phyloP scores from a whole-genome alignment of 2,329 filamentous ascomycete species.

The Didymosphaeria variabile region DNA sequence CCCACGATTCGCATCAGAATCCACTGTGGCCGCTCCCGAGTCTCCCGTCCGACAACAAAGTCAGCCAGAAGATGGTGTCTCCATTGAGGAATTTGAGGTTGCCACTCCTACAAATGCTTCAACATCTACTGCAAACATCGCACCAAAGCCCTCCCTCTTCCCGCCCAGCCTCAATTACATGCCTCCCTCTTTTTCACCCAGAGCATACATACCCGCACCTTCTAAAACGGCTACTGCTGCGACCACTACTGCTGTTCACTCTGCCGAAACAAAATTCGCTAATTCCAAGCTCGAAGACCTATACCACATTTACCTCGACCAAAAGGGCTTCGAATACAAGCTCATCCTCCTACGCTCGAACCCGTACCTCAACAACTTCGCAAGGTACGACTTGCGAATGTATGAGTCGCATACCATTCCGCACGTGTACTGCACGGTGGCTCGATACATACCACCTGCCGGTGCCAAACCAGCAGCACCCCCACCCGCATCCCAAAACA shows the following conservation, averaged over 20 bases:
- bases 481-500: background rate
- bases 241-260: conserved; percentile 1
- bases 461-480: background rate
- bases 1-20: background rate
- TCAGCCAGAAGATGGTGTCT: background rate
- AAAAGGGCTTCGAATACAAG: conserved; percentile 69
- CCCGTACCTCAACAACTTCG: conserved; percentile 59
- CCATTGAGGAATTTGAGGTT: background rate
- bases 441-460: conserved; percentile 34
- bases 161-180: conserved; percentile 10
- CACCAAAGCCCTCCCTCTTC: conserved; percentile 4
- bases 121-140: background rate
- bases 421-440: conserved; percentile 41
- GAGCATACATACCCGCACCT: background rate
- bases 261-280: conserved; percentile 3
- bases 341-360: conserved; percentile 66
- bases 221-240: conserved; percentile 13
- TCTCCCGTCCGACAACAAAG: background rate
- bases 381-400: conserved; percentile 59
- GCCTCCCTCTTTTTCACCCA: background rate
- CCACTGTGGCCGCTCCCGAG: background rate
- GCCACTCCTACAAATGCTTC: background rate
- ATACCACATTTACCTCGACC: conserved; percentile 73
- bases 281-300: conserved; percentile 47
- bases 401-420: conserved; percentile 45